These are phyloP conservation scores for Catharanthus roseus DNA, from an alignment of 257 asterid species.

Conservation along the genomic window DNA sequence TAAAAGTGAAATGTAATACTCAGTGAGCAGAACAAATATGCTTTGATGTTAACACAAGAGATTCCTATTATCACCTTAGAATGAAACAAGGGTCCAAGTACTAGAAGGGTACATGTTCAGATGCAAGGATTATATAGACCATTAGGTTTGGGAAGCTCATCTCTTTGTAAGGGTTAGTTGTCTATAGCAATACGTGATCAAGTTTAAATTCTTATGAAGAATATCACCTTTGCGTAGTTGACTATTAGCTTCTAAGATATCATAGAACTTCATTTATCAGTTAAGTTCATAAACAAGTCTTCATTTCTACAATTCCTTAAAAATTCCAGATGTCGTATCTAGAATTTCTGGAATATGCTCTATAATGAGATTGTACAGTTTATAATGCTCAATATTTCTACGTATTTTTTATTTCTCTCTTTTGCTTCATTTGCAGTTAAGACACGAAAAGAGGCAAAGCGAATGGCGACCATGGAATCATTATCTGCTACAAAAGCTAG, in stretches of 20 bases:
- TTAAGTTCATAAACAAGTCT: not conserved
- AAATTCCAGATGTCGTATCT: not conserved
- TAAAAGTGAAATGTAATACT: not conserved
- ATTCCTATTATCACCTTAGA: not conserved
- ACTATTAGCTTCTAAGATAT: not conserved
- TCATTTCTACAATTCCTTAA: not conserved
- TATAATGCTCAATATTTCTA: no score
- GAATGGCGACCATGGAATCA: slow-evolving; percentile 55
- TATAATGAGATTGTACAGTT: not conserved
- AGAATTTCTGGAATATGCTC: not conserved
- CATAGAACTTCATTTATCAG: not conserved
- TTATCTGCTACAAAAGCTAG: slow-evolving; percentile 52
- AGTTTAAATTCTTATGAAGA: not conserved
- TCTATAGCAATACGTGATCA: not conserved
- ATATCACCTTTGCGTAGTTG: not conserved
- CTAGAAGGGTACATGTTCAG: not conserved
- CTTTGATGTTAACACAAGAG: not conserved
- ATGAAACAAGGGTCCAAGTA: not conserved
- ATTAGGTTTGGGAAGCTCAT: not conserved
- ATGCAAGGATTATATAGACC: not conserved
- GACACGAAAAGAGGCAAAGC: slow-evolving; percentile 56
- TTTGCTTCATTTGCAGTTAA: slow-evolving; percentile 18
- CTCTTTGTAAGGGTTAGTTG: not conserved
- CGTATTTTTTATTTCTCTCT: not conserved
- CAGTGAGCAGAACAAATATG: not conserved